Percentiles rank a stretch among this genome's conserved stretches.
Conservation (phyloP, 345 rosid genomes). For the Populus nigra region DNA sequence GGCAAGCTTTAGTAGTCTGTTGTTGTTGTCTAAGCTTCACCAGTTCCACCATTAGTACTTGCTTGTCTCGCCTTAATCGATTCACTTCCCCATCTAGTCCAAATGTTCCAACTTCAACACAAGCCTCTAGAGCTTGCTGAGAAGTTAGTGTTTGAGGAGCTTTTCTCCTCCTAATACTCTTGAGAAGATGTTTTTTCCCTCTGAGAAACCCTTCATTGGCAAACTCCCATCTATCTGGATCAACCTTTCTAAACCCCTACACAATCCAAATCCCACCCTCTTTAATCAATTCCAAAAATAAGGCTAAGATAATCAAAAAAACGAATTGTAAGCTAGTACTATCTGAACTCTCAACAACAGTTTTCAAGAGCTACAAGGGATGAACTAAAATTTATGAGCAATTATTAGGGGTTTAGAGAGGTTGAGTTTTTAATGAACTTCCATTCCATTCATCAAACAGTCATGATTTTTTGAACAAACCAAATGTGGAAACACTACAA, state of each 20-base stretch:
- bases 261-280: slow-evolving; percentile 25
- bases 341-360: neutral
- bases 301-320: neutral
- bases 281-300: slow-evolving; percentile 14
- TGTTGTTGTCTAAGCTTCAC: slow-evolving; percentile 66
- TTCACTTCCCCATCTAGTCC: slow-evolving; percentile 61
- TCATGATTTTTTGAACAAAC: neutral
- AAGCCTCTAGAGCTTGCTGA: slow-evolving; percentile 47
- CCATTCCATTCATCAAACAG: neutral
- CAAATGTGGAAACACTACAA: neutral
- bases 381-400: neutral
- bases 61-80: slow-evolving; percentile 56
- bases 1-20: slow-evolving; percentile 46
- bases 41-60: slow-evolving; percentile 56
- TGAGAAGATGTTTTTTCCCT: slow-evolving; percentile 66
- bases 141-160: slow-evolving; percentile 35
- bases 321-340: neutral
- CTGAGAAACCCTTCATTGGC: slow-evolving; percentile 70
- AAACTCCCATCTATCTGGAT: slow-evolving; percentile 94
- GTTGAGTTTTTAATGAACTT: neutral
- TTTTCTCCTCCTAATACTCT: slow-evolving; percentile 59
- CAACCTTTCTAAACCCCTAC: slow-evolving; percentile 95
- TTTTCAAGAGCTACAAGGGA: neutral
- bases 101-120: slow-evolving; percentile 66
- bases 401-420: neutral